phyloP scores from a whole-genome alignment of 768 basidiomycete genomes.

The Termitomyces sp. region DNA sequence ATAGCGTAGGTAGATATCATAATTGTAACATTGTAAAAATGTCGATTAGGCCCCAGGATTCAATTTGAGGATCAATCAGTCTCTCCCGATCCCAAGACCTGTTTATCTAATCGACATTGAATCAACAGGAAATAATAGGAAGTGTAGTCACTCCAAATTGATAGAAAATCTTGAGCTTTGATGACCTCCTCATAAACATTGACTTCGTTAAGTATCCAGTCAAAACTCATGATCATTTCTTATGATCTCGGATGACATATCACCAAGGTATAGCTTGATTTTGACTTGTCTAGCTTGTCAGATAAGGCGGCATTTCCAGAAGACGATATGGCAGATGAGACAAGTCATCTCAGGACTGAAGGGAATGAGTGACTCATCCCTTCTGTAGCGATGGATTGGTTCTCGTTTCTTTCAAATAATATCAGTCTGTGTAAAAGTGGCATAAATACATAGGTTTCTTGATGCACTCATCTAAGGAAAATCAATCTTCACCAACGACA shows the following conservation, averaged over 20 bases:
- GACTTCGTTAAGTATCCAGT: too few species aligned
- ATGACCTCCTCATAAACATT: too few species aligned
- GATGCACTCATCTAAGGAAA: not conserved
- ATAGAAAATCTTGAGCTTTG: too few species aligned
- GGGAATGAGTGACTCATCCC: not conserved
- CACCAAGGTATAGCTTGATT: not conserved
- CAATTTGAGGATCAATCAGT: not conserved
- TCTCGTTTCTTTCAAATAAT: not conserved
- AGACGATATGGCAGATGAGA: not conserved
- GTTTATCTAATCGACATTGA: not conserved
- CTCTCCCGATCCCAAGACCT: not conserved
- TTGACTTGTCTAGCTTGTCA: not conserved
- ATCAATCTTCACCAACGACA: constrained; percentile 46
- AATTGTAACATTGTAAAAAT: too few species aligned
- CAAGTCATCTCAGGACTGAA: not conserved
- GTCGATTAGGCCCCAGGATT: not conserved
- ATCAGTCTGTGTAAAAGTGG: not conserved
- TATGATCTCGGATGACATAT: not conserved
- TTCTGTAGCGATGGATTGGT: not conserved
- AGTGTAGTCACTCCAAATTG: too few species aligned
- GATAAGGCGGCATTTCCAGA: not conserved
- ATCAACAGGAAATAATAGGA: not conserved
- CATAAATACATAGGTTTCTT: not conserved
- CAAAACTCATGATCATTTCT: not conserved
- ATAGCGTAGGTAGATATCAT: too few species aligned